Base-by-base conservation (phyloP, 176 grass and related monocot genomes). In the Triticum dicoccoides region DNA sequence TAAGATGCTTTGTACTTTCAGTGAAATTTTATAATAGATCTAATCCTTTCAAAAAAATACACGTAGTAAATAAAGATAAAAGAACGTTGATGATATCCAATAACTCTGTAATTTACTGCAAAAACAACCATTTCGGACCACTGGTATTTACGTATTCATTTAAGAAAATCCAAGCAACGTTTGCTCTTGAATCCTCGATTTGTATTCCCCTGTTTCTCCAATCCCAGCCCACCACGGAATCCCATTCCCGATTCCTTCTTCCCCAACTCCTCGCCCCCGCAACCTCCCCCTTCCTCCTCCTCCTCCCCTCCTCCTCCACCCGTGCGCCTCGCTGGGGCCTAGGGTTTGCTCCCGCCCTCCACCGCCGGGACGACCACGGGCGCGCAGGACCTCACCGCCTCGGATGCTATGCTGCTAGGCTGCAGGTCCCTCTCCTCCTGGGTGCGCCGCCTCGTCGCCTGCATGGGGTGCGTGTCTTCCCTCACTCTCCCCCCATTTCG, bases 401-500 rank as follows among this genome's bases (percentile, higher is more conserved):
- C 74, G 74, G 47, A 77, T 85, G 86, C 82, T 79, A 90, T 84
- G 82, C 94, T 98, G 93, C 89, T 92, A 64, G 68, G 87, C 74
- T 88, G 89, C 91, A 87, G 89, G 89, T 93, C 93, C 68, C 59
- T 93, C 86, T 73, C 87, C 77, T 82, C 89, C 78, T 95, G 93
- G 95, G 90, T 90, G 63, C 87, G 87, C 72, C 93, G 88, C 32
- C 71, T 98, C 76, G 89, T 98, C 88, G 89, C 87, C 78, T 93
- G 87, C 88, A 98, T 98, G 95, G 93, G 95, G 95, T 98, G 49
- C 83, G 89, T 88, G 86, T 81, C 54, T 77, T 10, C 25, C 64
- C 70, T 39, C 6, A 77, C 63, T 51, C 11, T 67, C 71, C 30
- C 39, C 35, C 13, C 65, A 30, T 81, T 59, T 12, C 42, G 20